Evolutionary conservation across 23 red algal species (phyloP), one percentile per base, ranked within the genome.

Genomic region (Rhodosorus marinus): DNA sequence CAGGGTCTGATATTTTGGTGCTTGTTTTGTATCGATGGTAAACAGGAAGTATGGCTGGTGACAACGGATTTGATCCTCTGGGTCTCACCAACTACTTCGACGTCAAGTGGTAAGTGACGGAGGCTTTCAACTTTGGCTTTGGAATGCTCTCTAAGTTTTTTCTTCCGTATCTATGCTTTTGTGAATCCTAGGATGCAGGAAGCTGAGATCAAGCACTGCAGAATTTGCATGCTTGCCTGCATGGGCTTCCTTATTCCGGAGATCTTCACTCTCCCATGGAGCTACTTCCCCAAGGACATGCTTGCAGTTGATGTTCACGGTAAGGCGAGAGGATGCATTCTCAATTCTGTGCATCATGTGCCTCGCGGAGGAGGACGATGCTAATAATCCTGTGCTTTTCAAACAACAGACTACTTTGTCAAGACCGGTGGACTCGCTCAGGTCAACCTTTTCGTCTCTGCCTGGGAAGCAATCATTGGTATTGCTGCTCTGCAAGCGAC

Each of bases 331-430:
- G n/a, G n/a, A n/a, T n/a, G n/a, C n/a, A n/a, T n/a, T n/a, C n/a
- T n/a, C n/a, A n/a, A n/a, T n/a, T n/a, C n/a, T n/a, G n/a, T n/a
- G n/a, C n/a, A n/a, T n/a, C n/a, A n/a, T n/a, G n/a, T n/a, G n/a
- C n/a, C n/a, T n/a, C n/a, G n/a, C n/a, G n/a, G n/a, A n/a, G n/a
- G n/a, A n/a, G n/a, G n/a, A n/a, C n/a, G n/a, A n/a, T n/a, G n/a
- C n/a, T n/a, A n/a, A n/a, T n/a, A n/a, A n/a, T n/a, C n/a, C n/a
- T n/a, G n/a, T n/a, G n/a, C n/a, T n/a, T n/a, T n/a, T n/a, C n/a
- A n/a, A n/a, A n/a, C n/a, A n/a, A n/a, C n/a, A n/a, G 68, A 77
- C 55, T 75, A 75, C 59, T 80, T 65, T 54, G 87, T 94, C 1
- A 49, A 60, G 41, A 74, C 79, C 31, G 87, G 87, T 27, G 58